A percentile compares a stretch with the other conserved stretches of the same genome.
Conservation (phyloP, 768 basidiomycete species). For the Russula sp. region DNA sequence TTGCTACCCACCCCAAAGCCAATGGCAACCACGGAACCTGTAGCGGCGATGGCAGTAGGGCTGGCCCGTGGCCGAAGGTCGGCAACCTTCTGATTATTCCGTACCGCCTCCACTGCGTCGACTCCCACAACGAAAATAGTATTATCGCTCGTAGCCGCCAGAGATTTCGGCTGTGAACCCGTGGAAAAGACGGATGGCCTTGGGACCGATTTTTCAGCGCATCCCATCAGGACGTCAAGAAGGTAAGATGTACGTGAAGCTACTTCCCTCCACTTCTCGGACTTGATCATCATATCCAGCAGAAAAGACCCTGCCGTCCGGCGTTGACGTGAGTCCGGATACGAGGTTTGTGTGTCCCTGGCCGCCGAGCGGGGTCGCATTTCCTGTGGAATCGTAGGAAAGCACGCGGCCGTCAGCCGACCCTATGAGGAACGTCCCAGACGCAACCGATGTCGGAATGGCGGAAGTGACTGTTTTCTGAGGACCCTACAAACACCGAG, state of each 20-base stretch:
- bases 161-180: conserved; percentile 57
- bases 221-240: conserved; percentile 3
- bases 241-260: conserved; percentile 40
- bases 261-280: conserved; percentile 52
- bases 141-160: conserved; percentile 53
- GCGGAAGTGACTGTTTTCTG: conserved; percentile 75
- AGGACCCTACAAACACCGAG: conserved; percentile 48
- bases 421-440: conserved; percentile 72
- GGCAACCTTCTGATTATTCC: conserved; percentile 61
- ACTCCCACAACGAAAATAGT: conserved; percentile 62
- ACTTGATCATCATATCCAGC: conserved; percentile 78
- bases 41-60: conserved; percentile 54
- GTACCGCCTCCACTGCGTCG: conserved; percentile 56
- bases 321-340: conserved; percentile 47
- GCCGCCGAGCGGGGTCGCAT: conserved; percentile 48
- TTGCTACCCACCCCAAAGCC: conserved; percentile 59
- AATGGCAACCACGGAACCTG: conserved; percentile 52
- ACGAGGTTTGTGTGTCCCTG: conserved; percentile 67
- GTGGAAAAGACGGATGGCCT: conserved; percentile 52
- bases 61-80: conserved; percentile 46
- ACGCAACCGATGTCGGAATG: conserved; percentile 30
- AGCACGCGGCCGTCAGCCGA: conserved; percentile 73
- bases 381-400: conserved; percentile 50
- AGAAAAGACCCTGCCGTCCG: conserved; percentile 53
- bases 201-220: conserved; percentile 6